These are phyloP conservation scores for Blastobotrys persicus DNA, from an alignment of 1,139 yeast species.

Conservation along the genomic window DNA sequence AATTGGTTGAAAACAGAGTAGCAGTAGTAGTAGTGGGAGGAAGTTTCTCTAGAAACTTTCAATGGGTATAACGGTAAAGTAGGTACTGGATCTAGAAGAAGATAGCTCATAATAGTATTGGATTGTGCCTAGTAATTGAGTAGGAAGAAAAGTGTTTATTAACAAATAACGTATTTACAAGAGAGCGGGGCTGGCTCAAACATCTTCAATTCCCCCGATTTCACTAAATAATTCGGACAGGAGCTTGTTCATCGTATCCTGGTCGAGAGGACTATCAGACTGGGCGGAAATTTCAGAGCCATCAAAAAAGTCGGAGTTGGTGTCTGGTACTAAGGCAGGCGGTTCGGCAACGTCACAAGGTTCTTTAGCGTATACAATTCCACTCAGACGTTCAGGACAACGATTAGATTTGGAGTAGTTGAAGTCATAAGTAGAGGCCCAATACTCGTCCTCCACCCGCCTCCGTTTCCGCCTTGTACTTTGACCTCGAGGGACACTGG, in stretches of 20 bases:
- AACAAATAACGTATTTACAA: background rate
- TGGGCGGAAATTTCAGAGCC: background rate
- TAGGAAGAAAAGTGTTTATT: background rate
- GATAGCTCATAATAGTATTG: too few species aligned
- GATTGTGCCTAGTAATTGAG: too few species aligned
- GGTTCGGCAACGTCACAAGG: background rate
- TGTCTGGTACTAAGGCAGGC: background rate
- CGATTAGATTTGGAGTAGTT: background rate
- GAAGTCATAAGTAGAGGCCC: conserved; percentile 1
- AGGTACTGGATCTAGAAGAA: too few species aligned
- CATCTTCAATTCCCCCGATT: conserved; percentile 1
- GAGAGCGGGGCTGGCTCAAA: background rate
- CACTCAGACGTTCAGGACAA: background rate
- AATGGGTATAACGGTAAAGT: too few species aligned
- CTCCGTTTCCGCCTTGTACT: background rate
- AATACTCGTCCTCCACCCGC: conserved; percentile 5
- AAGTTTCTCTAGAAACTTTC: too few species aligned
- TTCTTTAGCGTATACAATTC: background rate
- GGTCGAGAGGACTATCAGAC: conserved; percentile 3
- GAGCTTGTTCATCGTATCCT: conserved; percentile 2
- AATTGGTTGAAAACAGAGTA: too few species aligned
- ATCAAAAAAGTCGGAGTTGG: background rate
- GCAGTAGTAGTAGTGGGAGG: too few species aligned
- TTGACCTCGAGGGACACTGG: background rate
- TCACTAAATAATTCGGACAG: conserved; percentile 7